Conservation (phyloP, 1,139 yeast genomes). For the Scheffersomyces titani region DNA sequence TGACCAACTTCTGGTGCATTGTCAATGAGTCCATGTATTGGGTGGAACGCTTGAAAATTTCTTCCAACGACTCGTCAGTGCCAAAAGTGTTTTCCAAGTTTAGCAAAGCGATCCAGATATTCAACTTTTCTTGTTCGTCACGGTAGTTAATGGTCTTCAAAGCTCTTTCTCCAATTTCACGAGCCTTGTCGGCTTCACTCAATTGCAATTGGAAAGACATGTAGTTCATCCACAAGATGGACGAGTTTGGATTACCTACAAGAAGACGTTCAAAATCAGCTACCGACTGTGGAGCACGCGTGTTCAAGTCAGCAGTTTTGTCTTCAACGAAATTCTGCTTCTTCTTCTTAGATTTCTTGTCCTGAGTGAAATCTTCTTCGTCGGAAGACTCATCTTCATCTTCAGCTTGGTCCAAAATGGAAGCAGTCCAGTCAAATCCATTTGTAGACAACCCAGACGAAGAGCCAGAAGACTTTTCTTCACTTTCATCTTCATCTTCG, state of each 20-base stretch:
- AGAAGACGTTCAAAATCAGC: constrained; percentile 89
- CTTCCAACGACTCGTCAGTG: constrained; percentile 76
- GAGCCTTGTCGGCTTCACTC: constrained; percentile 90
- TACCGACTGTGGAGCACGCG: constrained; percentile 88
- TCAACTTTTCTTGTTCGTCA: constrained; percentile 90
- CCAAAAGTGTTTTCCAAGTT: constrained; percentile 96
- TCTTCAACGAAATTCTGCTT: constrained; percentile 60
- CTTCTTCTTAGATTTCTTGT: constrained; percentile 48
- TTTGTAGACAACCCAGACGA: constrained; percentile 69
- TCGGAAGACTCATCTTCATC: constrained; percentile 55
- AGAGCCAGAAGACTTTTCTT: constrained; percentile 12
- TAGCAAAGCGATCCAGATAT: constrained; percentile 93
- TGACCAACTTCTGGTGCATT: constrained; percentile 78
- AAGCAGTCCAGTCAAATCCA: constrained; percentile 94
- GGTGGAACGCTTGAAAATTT: constrained; percentile 76
- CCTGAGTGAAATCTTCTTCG: constrained; percentile 56
- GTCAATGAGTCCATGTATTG: constrained; percentile 88
- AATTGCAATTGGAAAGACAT: constrained; percentile 97
- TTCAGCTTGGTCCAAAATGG: constrained; percentile 77
- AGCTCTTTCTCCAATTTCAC: constrained; percentile 92
- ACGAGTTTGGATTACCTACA: constrained; percentile 90
- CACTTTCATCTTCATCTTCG: constrained; percentile 15
- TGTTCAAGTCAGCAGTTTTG: constrained; percentile 77
- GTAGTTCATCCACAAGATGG: constrained; percentile 95
- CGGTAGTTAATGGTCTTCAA: constrained; percentile 85